These are phyloP conservation scores for Pseudomicrostroma phylloplanum DNA, from an alignment of 1,284 basidiomycete genomes.

Conservation along the genomic window DNA sequence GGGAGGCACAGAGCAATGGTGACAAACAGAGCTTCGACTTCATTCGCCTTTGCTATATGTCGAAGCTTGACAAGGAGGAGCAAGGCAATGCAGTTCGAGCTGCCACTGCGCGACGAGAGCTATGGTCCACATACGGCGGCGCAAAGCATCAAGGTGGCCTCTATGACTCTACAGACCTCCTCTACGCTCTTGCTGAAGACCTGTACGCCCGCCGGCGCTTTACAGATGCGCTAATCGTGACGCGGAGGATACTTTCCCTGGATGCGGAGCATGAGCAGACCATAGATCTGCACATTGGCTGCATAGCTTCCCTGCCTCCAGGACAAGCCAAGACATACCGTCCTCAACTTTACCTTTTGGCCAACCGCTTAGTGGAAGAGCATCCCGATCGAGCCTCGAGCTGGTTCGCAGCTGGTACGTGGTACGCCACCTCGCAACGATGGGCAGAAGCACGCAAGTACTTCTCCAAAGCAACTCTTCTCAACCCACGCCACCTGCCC, in stretches of 20 bases:
- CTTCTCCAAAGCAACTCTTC: conserved; percentile 78
- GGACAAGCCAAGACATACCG: conserved; percentile 84
- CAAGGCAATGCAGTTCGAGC: conserved; percentile 39
- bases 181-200: conserved; percentile 85
- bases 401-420: conserved; percentile 98
- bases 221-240: conserved; percentile 87
- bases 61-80: conserved; percentile 71
- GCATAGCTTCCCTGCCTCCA: conserved; percentile 50
- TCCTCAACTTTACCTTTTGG: conserved; percentile 86
- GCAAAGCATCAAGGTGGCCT: conserved; percentile 50
- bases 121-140: conserved; percentile 55
- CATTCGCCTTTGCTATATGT: conserved; percentile 82
- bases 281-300: conserved; percentile 88
- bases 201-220: conserved; percentile 80
- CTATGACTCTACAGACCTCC: conserved; percentile 80
- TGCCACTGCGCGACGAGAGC: conserved; percentile 13
- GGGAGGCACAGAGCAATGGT: conserved; percentile 67
- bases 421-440: conserved; percentile 80
- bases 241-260: conserved; percentile 51
- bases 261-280: conserved; percentile 34
- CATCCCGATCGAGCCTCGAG: conserved; percentile 86
- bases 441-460: conserved; percentile 53
- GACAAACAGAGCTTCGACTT: conserved; percentile 59
- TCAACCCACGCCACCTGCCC: conserved; percentile 90
- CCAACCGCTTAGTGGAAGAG: conserved; percentile 82